Conservation (phyloP, 2,329 filamentous ascomycete species). For the Alternaria incomplexa region DNA sequence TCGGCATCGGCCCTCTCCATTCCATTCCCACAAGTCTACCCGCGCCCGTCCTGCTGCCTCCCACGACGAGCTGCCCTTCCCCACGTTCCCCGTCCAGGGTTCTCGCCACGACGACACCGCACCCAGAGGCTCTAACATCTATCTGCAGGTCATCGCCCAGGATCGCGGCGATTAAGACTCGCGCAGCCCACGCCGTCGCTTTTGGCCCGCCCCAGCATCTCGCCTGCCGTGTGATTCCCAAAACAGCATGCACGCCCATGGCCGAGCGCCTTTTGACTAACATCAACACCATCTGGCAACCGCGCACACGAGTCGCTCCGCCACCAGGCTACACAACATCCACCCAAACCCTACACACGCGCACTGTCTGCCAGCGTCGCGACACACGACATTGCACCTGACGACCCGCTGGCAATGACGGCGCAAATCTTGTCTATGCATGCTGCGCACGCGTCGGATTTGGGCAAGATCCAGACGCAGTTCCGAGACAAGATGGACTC, state of each 20-base stretch:
- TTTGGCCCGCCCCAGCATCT: conserved; percentile 3
- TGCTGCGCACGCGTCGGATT: conserved; percentile 43
- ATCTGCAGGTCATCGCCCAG: conserved; percentile 24
- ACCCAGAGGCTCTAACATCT: background rate
- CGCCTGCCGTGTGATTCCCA: conserved; percentile 15
- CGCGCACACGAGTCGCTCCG: conserved; percentile 24
- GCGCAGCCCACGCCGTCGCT: conserved; percentile 1
- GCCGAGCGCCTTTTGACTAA: conserved; percentile 27
- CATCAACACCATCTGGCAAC: conserved; percentile 10
- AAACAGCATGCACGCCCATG: conserved; percentile 28
- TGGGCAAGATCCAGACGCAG: conserved; percentile 43
- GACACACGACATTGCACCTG: conserved; percentile 9
- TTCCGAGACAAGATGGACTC: conserved; percentile 46
- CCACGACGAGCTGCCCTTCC: conserved; percentile 20
- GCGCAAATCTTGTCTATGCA: conserved; percentile 49
- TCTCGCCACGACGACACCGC: conserved; percentile 12
- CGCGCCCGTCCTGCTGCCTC: conserved; percentile 16
- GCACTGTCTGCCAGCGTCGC: conserved; percentile 12
- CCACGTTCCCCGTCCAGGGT: conserved; percentile 21
- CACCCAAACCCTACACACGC: conserved; percentile 20
- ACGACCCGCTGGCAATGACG: conserved; percentile 39
- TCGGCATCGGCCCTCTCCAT: conserved; percentile 13
- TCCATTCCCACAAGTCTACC: conserved; percentile 12
- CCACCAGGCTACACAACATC: conserved; percentile 26
- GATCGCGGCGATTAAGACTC: conserved; percentile 4